Evolutionary conservation across 2,329 filamentous ascomycete genomes (phyloP).

Genomic region (Ophiocordyceps sinensis): DNA sequence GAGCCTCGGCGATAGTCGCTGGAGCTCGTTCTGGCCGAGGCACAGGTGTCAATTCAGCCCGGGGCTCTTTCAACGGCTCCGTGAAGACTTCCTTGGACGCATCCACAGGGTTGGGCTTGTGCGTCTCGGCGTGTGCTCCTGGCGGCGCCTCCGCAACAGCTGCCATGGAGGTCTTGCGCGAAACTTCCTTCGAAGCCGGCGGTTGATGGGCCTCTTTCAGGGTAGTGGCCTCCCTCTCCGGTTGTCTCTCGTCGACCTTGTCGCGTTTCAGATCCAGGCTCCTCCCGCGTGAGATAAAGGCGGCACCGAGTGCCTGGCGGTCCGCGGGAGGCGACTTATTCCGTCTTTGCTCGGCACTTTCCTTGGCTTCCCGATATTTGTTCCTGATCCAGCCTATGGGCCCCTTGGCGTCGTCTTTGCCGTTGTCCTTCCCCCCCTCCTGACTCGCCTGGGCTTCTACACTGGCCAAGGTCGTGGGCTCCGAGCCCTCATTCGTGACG

Average conservation of each 20-base stretch:
- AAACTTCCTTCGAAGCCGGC: background rate
- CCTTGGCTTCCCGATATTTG: conserved; percentile 46
- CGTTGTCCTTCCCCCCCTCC: conserved; percentile 24
- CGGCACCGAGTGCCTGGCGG: conserved; percentile 12
- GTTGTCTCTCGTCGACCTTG: conserved; percentile 8
- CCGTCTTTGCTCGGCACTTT: conserved; percentile 37
- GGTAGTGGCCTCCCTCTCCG: background rate
- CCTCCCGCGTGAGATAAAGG: conserved; percentile 25
- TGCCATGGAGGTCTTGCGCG: too few relatives aligned
- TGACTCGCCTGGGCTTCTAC: conserved; percentile 23
- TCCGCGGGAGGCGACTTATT: conserved; percentile 40
- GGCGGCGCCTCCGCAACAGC: too few relatives aligned
- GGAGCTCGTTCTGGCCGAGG: background rate
- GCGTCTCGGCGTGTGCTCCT: too few relatives aligned
- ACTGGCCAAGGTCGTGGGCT: conserved; percentile 22
- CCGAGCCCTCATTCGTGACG: conserved; percentile 35
- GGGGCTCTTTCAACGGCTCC: background rate
- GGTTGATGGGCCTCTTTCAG: background rate
- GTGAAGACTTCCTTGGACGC: too few relatives aligned
- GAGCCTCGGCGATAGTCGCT: background rate
- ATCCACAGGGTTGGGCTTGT: too few relatives aligned
- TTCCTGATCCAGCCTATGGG: conserved; percentile 44
- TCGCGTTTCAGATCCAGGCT: conserved; percentile 33
- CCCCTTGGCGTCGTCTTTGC: conserved; percentile 33
- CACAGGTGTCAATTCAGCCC: background rate